phyloP scores from a whole-genome alignment of 2,329 filamentous ascomycete species.

The Tympanopsis confertula region DNA sequence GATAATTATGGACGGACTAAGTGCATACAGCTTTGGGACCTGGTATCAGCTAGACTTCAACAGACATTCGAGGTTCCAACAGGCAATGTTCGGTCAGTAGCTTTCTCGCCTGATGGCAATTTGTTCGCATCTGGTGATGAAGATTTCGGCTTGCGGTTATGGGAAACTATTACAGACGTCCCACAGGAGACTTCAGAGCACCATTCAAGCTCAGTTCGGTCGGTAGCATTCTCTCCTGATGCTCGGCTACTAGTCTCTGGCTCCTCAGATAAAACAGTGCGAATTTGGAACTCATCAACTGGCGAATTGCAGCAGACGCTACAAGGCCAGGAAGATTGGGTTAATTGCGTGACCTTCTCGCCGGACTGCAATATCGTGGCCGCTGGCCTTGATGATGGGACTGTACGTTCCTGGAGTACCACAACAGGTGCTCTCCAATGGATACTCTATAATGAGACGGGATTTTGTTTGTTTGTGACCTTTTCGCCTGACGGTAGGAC shows the following conservation, averaged over 20 bases:
- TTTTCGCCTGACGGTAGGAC: not conserved
- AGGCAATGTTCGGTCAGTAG: conserved; percentile 1
- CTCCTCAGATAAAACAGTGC: not conserved
- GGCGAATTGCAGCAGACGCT: not conserved
- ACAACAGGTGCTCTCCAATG: too few species aligned
- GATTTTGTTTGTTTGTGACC: too few species aligned
- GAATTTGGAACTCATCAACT: not conserved
- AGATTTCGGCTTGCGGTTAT: too few species aligned
- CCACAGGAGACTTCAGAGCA: not conserved
- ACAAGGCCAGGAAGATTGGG: not conserved
- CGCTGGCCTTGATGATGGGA: too few species aligned
- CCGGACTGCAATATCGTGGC: not conserved
- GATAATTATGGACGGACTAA: too few species aligned
- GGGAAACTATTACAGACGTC: too few species aligned
- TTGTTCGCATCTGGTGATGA: too few species aligned
- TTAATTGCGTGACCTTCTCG: not conserved
- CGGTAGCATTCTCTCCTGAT: not conserved
- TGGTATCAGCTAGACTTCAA: too few species aligned
- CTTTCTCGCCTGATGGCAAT: conserved; percentile 1
- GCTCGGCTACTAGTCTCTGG: not conserved
- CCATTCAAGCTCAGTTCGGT: not conserved
- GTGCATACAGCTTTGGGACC: too few species aligned
- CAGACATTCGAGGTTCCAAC: too few species aligned
- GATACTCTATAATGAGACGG: too few species aligned
- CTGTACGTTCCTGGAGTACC: too few species aligned